These are phyloP conservation scores for Micromonas pusilla DNA, from an alignment of 139 green algal species.

Conservation along the genomic window DNA sequence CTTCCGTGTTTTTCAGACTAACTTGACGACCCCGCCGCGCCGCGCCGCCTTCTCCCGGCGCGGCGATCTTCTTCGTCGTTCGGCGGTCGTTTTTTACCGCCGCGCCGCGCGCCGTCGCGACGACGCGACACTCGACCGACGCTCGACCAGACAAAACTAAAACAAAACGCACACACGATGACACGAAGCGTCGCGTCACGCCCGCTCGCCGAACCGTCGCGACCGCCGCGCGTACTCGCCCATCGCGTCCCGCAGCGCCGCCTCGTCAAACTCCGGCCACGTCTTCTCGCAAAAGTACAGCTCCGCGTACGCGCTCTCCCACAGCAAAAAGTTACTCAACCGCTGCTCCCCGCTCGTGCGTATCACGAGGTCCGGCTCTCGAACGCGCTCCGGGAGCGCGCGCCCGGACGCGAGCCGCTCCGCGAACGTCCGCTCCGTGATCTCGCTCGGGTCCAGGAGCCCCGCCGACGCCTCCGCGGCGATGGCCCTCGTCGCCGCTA, in stretches of 20 bases:
- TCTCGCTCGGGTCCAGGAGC: slow-evolving; percentile 43
- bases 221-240: slow-evolving; percentile 41
- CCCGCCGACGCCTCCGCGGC: slow-evolving; percentile 48
- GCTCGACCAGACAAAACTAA: too few relatives aligned
- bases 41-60: too few relatives aligned
- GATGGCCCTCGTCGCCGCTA: slow-evolving; percentile 44
- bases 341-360: slow-evolving; percentile 69
- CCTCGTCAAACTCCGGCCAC: slow-evolving; percentile 67
- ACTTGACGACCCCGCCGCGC: too few relatives aligned
- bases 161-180: too few relatives aligned
- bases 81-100: too few relatives aligned
- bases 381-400: slow-evolving; percentile 16
- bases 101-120: too few relatives aligned
- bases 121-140: too few relatives aligned
- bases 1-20: too few relatives aligned
- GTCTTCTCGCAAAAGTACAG: slow-evolving; percentile 52
- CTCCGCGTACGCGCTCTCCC: slow-evolving; percentile 69
- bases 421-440: slow-evolving; percentile 31
- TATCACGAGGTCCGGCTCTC: slow-evolving; percentile 65
- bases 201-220: slow-evolving; percentile 48
- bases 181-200: too few relatives aligned
- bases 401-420: slow-evolving; percentile 8
- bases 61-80: too few relatives aligned
- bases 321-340: slow-evolving; percentile 79
- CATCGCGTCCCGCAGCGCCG: slow-evolving; percentile 40